A percentile compares a stretch with the other conserved stretches of the same genome.
Conservation (phyloP, 257 asterid species). For the Coffea canephora region DNA sequence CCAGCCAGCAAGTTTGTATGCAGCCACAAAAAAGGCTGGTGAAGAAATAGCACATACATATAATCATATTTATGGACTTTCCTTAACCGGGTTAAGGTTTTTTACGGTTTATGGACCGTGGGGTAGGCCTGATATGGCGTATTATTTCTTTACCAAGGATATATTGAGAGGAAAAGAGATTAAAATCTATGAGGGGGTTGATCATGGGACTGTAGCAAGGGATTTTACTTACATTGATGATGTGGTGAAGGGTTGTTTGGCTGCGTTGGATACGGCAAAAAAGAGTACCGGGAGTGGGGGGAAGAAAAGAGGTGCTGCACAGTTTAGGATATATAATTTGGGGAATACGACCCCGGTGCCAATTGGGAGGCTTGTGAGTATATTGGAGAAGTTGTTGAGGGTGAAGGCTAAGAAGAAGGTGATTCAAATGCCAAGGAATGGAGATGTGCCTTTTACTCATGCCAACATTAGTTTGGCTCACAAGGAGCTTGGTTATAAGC, state of each 20-base stretch:
- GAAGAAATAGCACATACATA: slow-evolving; percentile 81
- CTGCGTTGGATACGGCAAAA: slow-evolving; percentile 57
- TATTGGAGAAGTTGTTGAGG: slow-evolving; percentile 65
- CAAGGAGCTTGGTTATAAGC: slow-evolving; percentile 67
- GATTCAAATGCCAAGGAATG: slow-evolving; percentile 61
- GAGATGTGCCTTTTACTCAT: slow-evolving; percentile 67
- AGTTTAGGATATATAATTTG: slow-evolving; percentile 58
- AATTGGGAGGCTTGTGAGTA: slow-evolving; percentile 56
- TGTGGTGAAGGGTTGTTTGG: slow-evolving; percentile 75
- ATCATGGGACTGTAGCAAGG: slow-evolving; percentile 70
- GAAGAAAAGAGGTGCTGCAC: slow-evolving; percentile 54
- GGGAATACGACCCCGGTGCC: slow-evolving; percentile 75
- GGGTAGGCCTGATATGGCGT: slow-evolving; percentile 95
- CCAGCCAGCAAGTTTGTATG: slow-evolving; percentile 79
- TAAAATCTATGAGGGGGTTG: slow-evolving; percentile 56
- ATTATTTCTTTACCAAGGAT: slow-evolving; percentile 74
- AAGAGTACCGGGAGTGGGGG: slow-evolving; percentile 79
- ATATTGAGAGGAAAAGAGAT: slow-evolving; percentile 70
- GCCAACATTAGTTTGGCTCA: slow-evolving; percentile 66
- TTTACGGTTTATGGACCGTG: slow-evolving; percentile 91
- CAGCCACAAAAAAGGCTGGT: slow-evolving; percentile 88
- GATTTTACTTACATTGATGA: slow-evolving; percentile 86
- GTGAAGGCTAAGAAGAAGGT: slow-evolving; percentile 61
- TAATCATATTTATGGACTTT: slow-evolving; percentile 75
- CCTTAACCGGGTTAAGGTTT: slow-evolving; percentile 68